A percentile compares a stretch with the other conserved stretches of the same genome.
These are phyloP conservation scores for Anthracocystis setariae DNA, from an alignment of 1,284 basidiomycete species.

Conservation along the genomic window DNA sequence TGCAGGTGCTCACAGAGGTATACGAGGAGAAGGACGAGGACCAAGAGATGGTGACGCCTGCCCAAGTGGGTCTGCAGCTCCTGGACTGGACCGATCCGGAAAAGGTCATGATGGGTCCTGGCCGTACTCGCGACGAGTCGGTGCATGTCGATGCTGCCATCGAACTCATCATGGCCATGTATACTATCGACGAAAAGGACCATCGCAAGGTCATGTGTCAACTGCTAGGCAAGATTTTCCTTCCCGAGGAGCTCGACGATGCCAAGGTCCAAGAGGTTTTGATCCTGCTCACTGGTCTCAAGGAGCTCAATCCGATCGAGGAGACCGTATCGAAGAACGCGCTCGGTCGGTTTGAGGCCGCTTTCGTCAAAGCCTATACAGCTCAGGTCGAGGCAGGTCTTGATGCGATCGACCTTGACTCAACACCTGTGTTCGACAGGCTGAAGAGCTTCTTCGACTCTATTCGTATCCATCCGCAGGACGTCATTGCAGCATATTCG, in stretches of 20 bases:
- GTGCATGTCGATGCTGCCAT: constrained; percentile 83
- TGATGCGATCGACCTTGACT: constrained; percentile 21
- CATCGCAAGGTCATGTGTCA: constrained; percentile 84
- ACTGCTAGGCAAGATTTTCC: constrained; percentile 79
- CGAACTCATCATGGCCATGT: constrained; percentile 75
- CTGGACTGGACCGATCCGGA: constrained; percentile 93
- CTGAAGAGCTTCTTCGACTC: constrained; percentile 34
- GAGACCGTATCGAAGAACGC: constrained; percentile 79
- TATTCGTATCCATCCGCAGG: constrained; percentile 22
- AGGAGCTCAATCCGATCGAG: constrained; percentile 50
- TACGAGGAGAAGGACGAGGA: constrained; percentile 80
- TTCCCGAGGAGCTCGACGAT: constrained; percentile 76
- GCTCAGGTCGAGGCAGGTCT: constrained; percentile 33
- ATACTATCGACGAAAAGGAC: constrained; percentile 73
- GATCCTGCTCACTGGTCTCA: constrained; percentile 41
- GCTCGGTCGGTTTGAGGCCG: constrained; percentile 75
- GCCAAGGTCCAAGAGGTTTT: constrained; percentile 43
- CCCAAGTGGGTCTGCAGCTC: constrained; percentile 84
- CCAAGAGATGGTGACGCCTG: constrained; percentile 81
- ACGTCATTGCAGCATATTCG: constrained; percentile 22
- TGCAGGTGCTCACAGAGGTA: constrained; percentile 76
- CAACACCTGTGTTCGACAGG: constrained; percentile 16
- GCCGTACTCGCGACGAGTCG: constrained; percentile 68
- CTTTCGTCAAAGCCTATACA: constrained; percentile 58
- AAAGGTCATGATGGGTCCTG: constrained; percentile 76